phyloP scores from a whole-genome alignment of 2,329 filamentous ascomycete genomes.

The Aspergillus floridensis region DNA sequence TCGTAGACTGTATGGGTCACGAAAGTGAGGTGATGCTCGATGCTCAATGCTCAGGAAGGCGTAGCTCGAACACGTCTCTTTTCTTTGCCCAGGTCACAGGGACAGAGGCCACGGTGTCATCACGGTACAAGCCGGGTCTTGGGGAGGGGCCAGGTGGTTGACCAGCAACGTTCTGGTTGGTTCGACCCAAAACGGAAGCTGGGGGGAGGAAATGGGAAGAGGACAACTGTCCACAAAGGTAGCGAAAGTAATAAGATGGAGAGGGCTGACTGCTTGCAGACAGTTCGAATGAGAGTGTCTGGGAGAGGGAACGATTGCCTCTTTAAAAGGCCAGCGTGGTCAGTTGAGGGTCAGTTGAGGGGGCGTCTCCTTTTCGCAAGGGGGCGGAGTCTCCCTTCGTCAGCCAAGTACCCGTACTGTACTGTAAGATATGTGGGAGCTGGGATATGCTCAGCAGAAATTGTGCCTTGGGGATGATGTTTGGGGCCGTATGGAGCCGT shows the following conservation, averaged over 20 bases:
- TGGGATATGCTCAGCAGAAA: too few species aligned
- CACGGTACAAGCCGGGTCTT: constrained; percentile 27
- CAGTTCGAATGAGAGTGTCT: not conserved
- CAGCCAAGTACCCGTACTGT: constrained; percentile 18
- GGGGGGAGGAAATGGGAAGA: constrained; percentile 19
- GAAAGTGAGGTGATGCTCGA: not conserved
- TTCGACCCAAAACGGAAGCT: constrained; percentile 16
- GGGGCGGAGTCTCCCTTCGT: constrained; percentile 21
- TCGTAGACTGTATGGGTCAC: not conserved
- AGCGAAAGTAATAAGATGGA: constrained; percentile 15
- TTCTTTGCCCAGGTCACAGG: constrained; percentile 14
- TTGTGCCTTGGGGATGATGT: not conserved
- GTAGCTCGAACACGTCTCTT: constrained; percentile 8
- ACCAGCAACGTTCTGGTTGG: not conserved
- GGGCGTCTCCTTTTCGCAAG: constrained; percentile 13
- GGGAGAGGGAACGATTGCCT: constrained; percentile 19
- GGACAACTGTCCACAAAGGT: constrained; percentile 36
- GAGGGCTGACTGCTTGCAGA: constrained; percentile 8
- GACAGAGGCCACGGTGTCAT: constrained; percentile 39
- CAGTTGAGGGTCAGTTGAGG: constrained; percentile 31
- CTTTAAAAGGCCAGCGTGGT: constrained; percentile 46
- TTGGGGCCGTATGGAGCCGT: not conserved
- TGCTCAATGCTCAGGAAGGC: constrained; percentile 2
- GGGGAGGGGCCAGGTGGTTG: constrained; percentile 6
- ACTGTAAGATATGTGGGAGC: not conserved